Evolutionary conservation across 208 protist species (phyloP).

Genomic region (Tetramitus jugosus): DNA sequence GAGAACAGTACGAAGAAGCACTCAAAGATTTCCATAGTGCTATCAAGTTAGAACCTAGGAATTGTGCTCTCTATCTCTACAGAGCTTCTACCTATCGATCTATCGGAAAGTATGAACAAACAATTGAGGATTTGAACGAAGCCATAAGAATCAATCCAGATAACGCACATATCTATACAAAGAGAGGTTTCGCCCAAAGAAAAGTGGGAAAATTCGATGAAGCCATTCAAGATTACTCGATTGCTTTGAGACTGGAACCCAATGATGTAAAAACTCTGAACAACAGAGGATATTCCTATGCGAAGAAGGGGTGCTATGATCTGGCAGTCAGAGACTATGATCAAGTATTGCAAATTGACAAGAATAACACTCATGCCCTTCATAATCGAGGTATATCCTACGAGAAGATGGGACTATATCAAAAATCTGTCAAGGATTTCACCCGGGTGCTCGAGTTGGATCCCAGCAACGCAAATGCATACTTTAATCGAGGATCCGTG

Average conservation of each 20-base stretch:
- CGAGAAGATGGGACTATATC: conserved; percentile 52
- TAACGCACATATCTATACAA: background rate
- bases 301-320: conserved; percentile 44
- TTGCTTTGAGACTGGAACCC: conserved; percentile 49
- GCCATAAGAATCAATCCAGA: background rate
- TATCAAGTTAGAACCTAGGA: conserved; percentile 50
- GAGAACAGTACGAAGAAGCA: conserved; percentile 51
- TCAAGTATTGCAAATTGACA: conserved; percentile 50
- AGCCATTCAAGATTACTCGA: conserved; percentile 63
- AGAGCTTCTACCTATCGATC: conserved; percentile 42
- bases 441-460: conserved; percentile 67
- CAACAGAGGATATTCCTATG: conserved; percentile 69
- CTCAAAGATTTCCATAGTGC: conserved; percentile 53
- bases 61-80: conserved; percentile 47
- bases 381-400: conserved; percentile 72
- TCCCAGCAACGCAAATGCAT: conserved; percentile 71
- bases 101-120: conserved; percentile 44
- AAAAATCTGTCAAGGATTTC: conserved; percentile 58
- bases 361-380: conserved; percentile 55
- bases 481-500: conserved; percentile 66
- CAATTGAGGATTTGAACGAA: conserved; percentile 58
- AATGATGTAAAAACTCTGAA: conserved; percentile 62
- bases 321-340: conserved; percentile 65
- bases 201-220: conserved; percentile 52
- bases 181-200: conserved; percentile 42